phyloP scores from a whole-genome alignment of 1,284 basidiomycete species.

The Leccinum solheimii region DNA sequence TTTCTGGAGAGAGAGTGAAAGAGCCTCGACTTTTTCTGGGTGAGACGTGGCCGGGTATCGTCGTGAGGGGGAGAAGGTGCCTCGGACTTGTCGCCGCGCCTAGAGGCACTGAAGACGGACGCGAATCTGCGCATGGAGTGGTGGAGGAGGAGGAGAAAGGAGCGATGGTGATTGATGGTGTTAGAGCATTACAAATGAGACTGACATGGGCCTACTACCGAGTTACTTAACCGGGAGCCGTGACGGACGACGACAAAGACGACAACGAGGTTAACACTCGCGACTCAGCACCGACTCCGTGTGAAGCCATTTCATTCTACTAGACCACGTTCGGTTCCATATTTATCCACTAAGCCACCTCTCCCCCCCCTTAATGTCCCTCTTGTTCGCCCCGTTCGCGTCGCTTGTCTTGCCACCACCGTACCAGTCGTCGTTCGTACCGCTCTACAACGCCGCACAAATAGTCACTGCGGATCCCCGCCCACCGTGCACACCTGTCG shows the following conservation, averaged over 20 bases:
- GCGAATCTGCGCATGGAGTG: conserved; percentile 51
- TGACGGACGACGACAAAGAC: conserved; percentile 11
- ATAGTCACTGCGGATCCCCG: conserved; percentile 51
- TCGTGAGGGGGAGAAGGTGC: conserved; percentile 24
- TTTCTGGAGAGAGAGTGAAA: conserved; percentile 36
- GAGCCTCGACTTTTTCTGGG: conserved; percentile 21
- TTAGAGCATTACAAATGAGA: conserved; percentile 39
- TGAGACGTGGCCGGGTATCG: conserved; percentile 12
- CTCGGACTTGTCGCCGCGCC: conserved; percentile 50
- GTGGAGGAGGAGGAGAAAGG: conserved; percentile 21
- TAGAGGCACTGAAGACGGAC: conserved; percentile 50
- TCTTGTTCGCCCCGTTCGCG: conserved; percentile 4
- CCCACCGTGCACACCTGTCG: conserved; percentile 48
- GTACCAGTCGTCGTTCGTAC: conserved; percentile 58
- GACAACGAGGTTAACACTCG: background rate
- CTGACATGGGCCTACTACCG: conserved; percentile 29
- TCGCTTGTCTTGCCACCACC: conserved; percentile 45
- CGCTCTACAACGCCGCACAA: conserved; percentile 54
- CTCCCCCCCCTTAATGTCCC: conserved; percentile 14
- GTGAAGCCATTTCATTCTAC: conserved; percentile 8
- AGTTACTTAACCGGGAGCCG: conserved; percentile 24
- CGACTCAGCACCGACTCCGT: conserved; percentile 10
- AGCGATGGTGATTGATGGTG: conserved; percentile 13
- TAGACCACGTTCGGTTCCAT: conserved; percentile 4
- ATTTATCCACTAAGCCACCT: background rate